Conservation (phyloP, 2,329 filamentous ascomycete genomes). For the Stachybotrys echinatus region DNA sequence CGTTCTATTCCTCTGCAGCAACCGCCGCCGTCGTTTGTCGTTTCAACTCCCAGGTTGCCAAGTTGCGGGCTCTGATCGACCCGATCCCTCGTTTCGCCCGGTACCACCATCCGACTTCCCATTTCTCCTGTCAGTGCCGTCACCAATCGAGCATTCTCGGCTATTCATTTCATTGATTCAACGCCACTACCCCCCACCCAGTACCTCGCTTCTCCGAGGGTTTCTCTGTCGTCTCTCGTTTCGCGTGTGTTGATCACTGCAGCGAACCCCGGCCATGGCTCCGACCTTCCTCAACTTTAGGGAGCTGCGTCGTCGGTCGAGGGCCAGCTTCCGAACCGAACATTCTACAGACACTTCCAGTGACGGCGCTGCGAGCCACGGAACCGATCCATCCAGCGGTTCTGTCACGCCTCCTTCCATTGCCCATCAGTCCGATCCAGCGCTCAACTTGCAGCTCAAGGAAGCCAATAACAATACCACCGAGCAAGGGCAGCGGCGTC, state of each 20-base stretch:
- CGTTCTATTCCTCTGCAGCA: not conserved
- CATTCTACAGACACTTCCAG: conserved; percentile 58
- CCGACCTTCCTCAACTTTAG: conserved; percentile 64
- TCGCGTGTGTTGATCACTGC: not conserved
- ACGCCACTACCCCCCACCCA: not conserved
- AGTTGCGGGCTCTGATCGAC: not conserved
- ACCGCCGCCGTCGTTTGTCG: not conserved
- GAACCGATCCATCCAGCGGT: conserved; percentile 60
- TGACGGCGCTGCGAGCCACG: conserved; percentile 51
- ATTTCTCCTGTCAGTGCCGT: not conserved
- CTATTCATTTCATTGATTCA: not conserved
- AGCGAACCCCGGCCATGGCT: conserved; percentile 37
- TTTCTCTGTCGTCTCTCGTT: not conserved
- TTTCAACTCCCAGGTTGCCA: not conserved
- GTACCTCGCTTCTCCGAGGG: not conserved
- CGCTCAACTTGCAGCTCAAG: conserved; percentile 57
- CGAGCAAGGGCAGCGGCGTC: conserved; percentile 10
- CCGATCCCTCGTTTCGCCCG: not conserved
- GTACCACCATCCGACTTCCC: not conserved
- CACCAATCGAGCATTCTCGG: not conserved
- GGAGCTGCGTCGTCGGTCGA: conserved; percentile 71
- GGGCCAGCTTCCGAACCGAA: conserved; percentile 64
- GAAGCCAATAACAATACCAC: conserved; percentile 18
- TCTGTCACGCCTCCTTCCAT: conserved; percentile 73
- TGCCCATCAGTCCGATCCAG: conserved; percentile 59